These are phyloP conservation scores for Pleurotus sapidus DNA, from an alignment of 768 basidiomycete genomes.

Conservation along the genomic window DNA sequence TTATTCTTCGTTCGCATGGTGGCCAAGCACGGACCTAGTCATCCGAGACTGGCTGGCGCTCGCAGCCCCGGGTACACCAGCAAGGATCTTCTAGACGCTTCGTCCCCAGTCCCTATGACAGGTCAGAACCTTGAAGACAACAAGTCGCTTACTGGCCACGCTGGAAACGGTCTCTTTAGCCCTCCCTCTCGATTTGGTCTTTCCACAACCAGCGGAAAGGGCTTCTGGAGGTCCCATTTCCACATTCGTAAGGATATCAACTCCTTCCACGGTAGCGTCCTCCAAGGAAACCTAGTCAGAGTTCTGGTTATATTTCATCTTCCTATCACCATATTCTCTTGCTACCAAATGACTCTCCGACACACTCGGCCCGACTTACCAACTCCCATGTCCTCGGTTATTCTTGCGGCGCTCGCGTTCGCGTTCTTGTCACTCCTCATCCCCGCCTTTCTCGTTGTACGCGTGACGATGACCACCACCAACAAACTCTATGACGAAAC, in stretches of 20 bases:
- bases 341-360: slow-evolving; percentile 76
- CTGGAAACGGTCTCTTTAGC: slow-evolving; percentile 27
- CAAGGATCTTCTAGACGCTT: slow-evolving; percentile 49
- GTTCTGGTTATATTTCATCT: slow-evolving; percentile 92
- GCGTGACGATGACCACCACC: slow-evolving; percentile 78
- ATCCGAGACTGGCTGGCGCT: slow-evolving; percentile 23
- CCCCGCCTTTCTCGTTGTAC: slow-evolving; percentile 71
- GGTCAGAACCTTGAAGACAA: slow-evolving; percentile 39
- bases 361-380: slow-evolving; percentile 42
- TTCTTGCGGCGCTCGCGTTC: slow-evolving; percentile 82
- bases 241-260: slow-evolving; percentile 55
- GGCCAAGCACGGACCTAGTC: slow-evolving; percentile 12
- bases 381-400: slow-evolving; percentile 44
- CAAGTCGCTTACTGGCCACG: slow-evolving; percentile 42
- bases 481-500: slow-evolving; percentile 95
- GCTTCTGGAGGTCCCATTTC: slow-evolving; percentile 42
- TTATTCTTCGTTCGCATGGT: slow-evolving; percentile 29
- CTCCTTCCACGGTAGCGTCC: slow-evolving; percentile 76
- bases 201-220: slow-evolving; percentile 23
- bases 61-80: slow-evolving; percentile 38
- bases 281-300: slow-evolving; percentile 90
- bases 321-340: slow-evolving; percentile 89
- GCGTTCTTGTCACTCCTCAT: slow-evolving; percentile 73
- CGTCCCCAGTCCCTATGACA: slow-evolving; percentile 13
- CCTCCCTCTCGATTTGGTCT: slow-evolving; percentile 34